These are phyloP conservation scores for Cytospora paraplurivora DNA, from an alignment of 2,329 filamentous ascomycete genomes.

Conservation along the genomic window DNA sequence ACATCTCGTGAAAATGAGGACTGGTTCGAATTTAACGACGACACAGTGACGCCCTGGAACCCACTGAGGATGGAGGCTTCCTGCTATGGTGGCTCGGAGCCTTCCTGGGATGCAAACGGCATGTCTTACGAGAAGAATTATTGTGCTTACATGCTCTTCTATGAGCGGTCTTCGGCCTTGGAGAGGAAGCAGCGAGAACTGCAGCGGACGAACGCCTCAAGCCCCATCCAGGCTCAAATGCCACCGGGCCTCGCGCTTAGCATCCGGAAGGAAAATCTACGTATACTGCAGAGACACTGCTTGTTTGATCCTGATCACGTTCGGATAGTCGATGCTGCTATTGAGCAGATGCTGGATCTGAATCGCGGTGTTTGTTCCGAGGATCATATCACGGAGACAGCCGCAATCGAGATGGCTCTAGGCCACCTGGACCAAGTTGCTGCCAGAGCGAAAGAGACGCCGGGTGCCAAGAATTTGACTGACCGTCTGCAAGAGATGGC, in stretches of 20 bases:
- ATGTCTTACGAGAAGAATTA: constrained; percentile 66
- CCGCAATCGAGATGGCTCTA: constrained; percentile 58
- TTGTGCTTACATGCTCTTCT: constrained; percentile 98
- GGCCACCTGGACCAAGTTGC: constrained; percentile 76
- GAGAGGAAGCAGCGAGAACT: constrained; percentile 53
- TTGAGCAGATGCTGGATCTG: constrained; percentile 57
- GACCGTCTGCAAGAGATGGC: constrained; percentile 50
- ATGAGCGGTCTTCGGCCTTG: constrained; percentile 75
- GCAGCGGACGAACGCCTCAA: constrained; percentile 38
- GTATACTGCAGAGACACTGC: constrained; percentile 74
- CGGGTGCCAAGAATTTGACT: constrained; percentile 58
- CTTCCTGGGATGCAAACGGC: constrained; percentile 48
- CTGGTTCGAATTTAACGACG: constrained; percentile 96
- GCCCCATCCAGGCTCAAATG: constrained; percentile 50
- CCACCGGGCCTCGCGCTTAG: constrained; percentile 52
- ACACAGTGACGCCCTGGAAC: constrained; percentile 77
- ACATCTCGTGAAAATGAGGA: constrained; percentile 47
- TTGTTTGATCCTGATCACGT: constrained; percentile 74
- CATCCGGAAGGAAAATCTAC: constrained; percentile 72
- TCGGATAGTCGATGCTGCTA: constrained; percentile 64
- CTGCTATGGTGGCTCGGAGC: constrained; percentile 76
- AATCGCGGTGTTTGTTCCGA: constrained; percentile 52
- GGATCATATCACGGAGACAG: constrained; percentile 49
- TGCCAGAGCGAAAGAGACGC: constrained; percentile 68
- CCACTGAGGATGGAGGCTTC: constrained; percentile 69